A percentile compares a stretch with the other conserved stretches of the same genome.
Conservation (phyloP, 2,329 filamentous ascomycete species). For the Arthrobotrys megalospora region DNA sequence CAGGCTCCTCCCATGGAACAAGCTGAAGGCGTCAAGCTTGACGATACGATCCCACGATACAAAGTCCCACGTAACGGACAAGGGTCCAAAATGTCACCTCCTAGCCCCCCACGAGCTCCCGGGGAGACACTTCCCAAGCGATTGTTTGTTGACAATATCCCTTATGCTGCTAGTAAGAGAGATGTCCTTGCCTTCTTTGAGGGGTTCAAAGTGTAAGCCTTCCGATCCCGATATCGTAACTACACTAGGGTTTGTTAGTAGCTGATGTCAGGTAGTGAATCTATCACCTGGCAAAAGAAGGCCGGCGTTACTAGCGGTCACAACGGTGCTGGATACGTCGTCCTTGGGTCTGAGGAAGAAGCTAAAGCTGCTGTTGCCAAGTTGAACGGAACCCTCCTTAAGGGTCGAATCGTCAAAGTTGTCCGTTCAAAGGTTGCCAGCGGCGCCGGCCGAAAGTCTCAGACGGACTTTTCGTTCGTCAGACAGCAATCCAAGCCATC, state of each 20-base stretch:
- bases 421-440: conserved; percentile 28
- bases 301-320: conserved; percentile 16
- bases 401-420: conserved; percentile 37
- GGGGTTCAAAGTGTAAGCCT: conserved; percentile 51
- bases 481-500: conserved; percentile 3
- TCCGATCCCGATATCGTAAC: neutral
- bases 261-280: conserved; percentile 33
- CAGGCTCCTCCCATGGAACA: neutral
- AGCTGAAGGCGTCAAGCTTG: neutral
- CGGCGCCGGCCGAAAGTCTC: conserved; percentile 21
- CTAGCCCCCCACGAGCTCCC: conserved; percentile 32
- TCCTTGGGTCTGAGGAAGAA: conserved; percentile 43
- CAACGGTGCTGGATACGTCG: conserved; percentile 40
- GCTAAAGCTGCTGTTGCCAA: conserved; percentile 37
- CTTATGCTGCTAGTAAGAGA: conserved; percentile 46
- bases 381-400: conserved; percentile 35
- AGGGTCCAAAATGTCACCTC: conserved; percentile 22
- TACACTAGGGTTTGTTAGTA: no score
- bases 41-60: conserved; percentile 12
- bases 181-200: conserved; percentile 49
- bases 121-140: conserved; percentile 34
- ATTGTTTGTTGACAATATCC: conserved; percentile 53
- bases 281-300: conserved; percentile 45
- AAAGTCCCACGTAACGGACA: conserved; percentile 43
- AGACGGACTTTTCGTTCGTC: conserved; percentile 11